These are phyloP conservation scores for Erigeron canadensis DNA, from an alignment of 129 eudicot genomes.

Conservation along the genomic window DNA sequence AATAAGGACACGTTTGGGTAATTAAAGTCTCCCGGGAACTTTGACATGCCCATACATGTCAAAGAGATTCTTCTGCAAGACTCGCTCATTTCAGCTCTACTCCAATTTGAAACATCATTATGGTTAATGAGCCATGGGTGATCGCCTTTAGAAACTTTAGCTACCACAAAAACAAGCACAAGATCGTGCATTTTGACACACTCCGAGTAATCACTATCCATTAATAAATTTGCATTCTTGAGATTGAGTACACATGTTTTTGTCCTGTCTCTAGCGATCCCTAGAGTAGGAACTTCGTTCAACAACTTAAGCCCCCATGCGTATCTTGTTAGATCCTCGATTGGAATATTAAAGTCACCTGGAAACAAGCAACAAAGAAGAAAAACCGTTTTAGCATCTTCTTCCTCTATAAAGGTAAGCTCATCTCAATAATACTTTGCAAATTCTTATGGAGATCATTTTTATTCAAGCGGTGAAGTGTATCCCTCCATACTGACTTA, in stretches of 20 bases:
- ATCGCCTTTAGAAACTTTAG: not conserved
- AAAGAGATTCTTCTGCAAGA: no score
- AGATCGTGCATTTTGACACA: not conserved
- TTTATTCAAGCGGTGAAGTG: not conserved
- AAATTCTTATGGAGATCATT: not conserved
- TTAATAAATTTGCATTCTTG: no score
- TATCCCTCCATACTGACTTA: not conserved
- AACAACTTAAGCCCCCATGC: not conserved
- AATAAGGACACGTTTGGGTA: no score
- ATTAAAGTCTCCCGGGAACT: no score
- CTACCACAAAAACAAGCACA: not conserved
- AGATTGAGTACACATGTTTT: not conserved
- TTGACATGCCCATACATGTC: no score
- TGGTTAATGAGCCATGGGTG: not conserved
- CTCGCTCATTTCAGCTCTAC: not conserved
- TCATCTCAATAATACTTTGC: not conserved
- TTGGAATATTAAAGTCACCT: not conserved
- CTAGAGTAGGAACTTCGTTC: not conserved
- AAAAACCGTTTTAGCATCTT: not conserved
- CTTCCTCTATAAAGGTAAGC: not conserved
- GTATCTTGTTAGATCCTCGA: not conserved
- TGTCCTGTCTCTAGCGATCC: not conserved
- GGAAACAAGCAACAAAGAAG: slow-evolving; percentile 1
- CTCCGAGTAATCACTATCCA: not conserved
- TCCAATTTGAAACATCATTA: no score